Base-by-base conservation (phyloP, 805 yeast species). In the Zygotorulaspora chibaensis region DNA sequence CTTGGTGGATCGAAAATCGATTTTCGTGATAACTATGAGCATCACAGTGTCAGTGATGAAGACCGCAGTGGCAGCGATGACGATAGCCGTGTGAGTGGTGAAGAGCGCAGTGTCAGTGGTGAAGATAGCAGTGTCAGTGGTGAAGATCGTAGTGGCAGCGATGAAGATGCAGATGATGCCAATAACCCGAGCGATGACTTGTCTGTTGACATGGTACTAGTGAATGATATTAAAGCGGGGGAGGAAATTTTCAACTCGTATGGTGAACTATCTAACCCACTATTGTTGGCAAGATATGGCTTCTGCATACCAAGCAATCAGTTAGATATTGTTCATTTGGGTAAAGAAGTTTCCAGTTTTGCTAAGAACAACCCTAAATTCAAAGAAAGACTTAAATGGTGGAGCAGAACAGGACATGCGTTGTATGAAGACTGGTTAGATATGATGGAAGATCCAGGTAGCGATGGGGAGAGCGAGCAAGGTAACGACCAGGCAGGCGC, bases 191-290 rank as follows among this genome's bases (percentile, higher is more conserved):
- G 60, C 3, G 69, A 76, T 1, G 75, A 73, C 42, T 77, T 78
- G 47, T 82, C 89, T 52, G 87, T 95, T 55, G 96, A 88, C 55
- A 79, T 89, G 11, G 71, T 77, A 0, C 57, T 83, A 2, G 68
- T 71, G 15, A 61, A 59, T 11, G 58, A 65, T 1, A 77, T 86
- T 0, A 41, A 56, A 1, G 59, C 66, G 28, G 78, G 79, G 7
- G 62, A 70, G 10, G 96, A 91, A 58, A 58, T 91, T 11, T 86
- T 81, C 70, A 89, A 87, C 65, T 81, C 93, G 0, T 90, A 89
- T 56, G 97, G 96, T 0, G 83, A 81, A 23, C 70, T 83, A 33
- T 66, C 82, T 12, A 87, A 86, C 54, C 71, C 84, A 0, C 74
- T 77, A 30, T 66, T 90, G 34, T 62, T 89, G 11, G 79, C 89